phyloP scores from a whole-genome alignment of 2,329 filamentous ascomycete species.

The Intubia oerlemansii region DNA sequence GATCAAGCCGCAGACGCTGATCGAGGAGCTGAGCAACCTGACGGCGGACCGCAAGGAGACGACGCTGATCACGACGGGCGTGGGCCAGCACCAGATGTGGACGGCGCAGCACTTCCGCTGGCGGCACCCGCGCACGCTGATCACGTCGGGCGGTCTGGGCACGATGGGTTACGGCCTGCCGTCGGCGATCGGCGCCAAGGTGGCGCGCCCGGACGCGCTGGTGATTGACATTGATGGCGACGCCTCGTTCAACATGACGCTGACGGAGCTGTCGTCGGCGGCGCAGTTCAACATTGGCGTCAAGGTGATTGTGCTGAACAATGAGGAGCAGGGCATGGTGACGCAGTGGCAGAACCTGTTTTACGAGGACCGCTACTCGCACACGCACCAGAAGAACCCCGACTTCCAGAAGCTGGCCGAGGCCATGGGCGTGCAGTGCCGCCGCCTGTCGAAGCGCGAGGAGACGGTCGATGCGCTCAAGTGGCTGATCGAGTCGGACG shows the following conservation, averaged over 20 bases:
- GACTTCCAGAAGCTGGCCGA: slow-evolving; percentile 87
- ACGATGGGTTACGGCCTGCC: slow-evolving; percentile 95
- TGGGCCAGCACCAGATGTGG: slow-evolving; percentile 99
- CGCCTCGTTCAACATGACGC: slow-evolving; percentile 97
- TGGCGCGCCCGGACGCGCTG: slow-evolving; percentile 51
- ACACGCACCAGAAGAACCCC: slow-evolving; percentile 90
- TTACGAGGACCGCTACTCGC: slow-evolving; percentile 80
- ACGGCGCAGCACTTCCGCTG: slow-evolving; percentile 91
- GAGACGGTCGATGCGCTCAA: slow-evolving; percentile 60
- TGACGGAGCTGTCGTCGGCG: slow-evolving; percentile 84
- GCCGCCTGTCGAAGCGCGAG: slow-evolving; percentile 49
- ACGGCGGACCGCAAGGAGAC: slow-evolving; percentile 61
- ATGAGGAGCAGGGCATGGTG: slow-evolving; percentile 96
- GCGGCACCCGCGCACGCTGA: slow-evolving; percentile 78
- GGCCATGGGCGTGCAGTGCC: slow-evolving; percentile 68
- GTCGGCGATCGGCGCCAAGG: slow-evolving; percentile 87
- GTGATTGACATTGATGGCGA: slow-evolving; percentile 96
- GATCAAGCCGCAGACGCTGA: slow-evolving; percentile 88
- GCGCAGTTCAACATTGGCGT: slow-evolving; percentile 92
- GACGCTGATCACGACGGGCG: slow-evolving; percentile 80
- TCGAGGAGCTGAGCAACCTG: slow-evolving; percentile 73
- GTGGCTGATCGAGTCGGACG: slow-evolving; percentile 77
- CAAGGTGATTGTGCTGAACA: slow-evolving; percentile 89
- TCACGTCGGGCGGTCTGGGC: slow-evolving; percentile 86
- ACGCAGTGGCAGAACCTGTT: slow-evolving; percentile 98